A percentile compares a stretch with the other conserved stretches of the same genome.
These are phyloP conservation scores for Mortierella claussenii DNA, from an alignment of 192 early-diverging fungal species.

Conservation along the genomic window DNA sequence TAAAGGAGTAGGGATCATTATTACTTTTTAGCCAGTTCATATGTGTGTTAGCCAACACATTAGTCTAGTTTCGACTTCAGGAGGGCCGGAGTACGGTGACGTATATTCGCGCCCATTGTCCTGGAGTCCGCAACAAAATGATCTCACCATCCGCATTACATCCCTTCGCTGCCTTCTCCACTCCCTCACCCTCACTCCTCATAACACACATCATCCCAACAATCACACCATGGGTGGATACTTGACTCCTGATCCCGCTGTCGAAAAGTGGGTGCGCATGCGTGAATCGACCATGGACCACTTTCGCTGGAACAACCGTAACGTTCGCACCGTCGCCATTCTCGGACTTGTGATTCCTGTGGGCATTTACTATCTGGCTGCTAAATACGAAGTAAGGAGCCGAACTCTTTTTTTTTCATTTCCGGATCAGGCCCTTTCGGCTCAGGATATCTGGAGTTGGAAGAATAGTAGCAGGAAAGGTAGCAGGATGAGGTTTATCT, in stretches of 20 bases:
- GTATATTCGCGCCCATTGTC: too few relatives aligned
- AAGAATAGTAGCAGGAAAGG: too few relatives aligned
- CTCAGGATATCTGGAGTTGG: too few relatives aligned
- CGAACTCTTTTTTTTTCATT: too few relatives aligned
- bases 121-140: background rate
- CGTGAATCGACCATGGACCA: conserved; percentile 50
- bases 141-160: conserved; percentile 5
- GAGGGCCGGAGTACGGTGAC: background rate
- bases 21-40: too few relatives aligned
- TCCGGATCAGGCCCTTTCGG: too few relatives aligned
- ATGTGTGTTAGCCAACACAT: too few relatives aligned
- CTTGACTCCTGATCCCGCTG: conserved; percentile 47
- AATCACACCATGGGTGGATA: conserved; percentile 44
- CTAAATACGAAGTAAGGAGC: conserved; percentile 33
- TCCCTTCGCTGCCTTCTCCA: too few relatives aligned
- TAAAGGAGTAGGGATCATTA: too few relatives aligned
- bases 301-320: conserved; percentile 45
- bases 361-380: conserved; percentile 33
- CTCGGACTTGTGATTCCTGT: conserved; percentile 52
- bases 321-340: conserved; percentile 21
- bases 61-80: background rate
- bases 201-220: background rate
- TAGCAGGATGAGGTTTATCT: too few relatives aligned
- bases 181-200: background rate
- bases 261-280: conserved; percentile 56